Conservation (phyloP, 106 monocot species). For the Chionographis japonica region DNA sequence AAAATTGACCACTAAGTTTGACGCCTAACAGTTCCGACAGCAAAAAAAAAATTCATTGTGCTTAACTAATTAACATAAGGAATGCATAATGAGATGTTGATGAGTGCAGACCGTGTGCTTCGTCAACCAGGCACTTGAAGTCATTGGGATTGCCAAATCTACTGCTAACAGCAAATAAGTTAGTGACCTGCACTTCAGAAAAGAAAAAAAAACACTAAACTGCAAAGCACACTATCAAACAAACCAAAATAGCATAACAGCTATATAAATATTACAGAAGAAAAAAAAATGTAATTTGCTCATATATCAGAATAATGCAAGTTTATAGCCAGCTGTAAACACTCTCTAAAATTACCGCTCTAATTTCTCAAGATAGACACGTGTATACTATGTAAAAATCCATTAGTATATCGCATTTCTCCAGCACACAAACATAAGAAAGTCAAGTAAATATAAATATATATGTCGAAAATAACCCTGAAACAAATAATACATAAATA, state of each 20-base stretch:
- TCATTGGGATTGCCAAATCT: slow-evolving; percentile 98
- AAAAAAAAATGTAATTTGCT: not conserved
- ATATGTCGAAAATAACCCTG: no score
- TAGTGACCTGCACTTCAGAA: slow-evolving; percentile 70
- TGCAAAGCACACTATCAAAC: not conserved
- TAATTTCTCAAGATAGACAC: no score
- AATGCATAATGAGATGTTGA: not conserved
- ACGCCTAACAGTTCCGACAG: no score
- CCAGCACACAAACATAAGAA: no score
- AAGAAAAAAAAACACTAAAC: not conserved
- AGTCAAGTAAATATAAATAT: no score
- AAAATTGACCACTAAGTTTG: no score
- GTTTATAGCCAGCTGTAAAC: no score
- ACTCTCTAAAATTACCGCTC: no score
- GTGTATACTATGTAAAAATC: no score
- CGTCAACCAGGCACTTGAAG: slow-evolving; percentile 90
- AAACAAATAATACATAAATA: no score
- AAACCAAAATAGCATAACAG: not conserved
- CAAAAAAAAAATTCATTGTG: not conserved
- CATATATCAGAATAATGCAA: not conserved
- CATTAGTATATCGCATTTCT: no score
- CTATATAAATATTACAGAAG: not conserved
- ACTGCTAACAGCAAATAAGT: slow-evolving; percentile 97
- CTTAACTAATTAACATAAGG: not conserved
- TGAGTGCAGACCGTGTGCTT: slow-evolving; percentile 84